Conservation (phyloP, 495 filamentous ascomycete genomes). For the Hyphodiscus hymeniophilus region DNA sequence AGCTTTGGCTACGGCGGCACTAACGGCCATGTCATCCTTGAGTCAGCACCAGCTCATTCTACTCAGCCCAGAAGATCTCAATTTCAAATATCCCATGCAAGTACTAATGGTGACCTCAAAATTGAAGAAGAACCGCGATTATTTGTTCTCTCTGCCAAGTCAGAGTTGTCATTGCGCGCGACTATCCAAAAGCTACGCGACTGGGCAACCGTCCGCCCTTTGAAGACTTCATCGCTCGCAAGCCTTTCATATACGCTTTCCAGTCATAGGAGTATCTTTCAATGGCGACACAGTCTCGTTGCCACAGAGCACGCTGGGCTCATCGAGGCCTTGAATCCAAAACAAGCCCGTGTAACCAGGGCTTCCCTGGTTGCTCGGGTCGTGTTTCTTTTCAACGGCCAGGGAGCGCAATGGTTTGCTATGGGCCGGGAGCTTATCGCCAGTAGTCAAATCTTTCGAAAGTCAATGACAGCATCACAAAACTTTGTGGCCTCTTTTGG, state of each 20-base stretch:
- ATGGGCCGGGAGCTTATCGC: constrained; percentile 46
- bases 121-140: no score
- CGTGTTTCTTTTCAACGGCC: constrained; percentile 16
- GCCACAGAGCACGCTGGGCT: neutral
- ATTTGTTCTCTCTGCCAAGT: no score
- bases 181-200: constrained; percentile 1
- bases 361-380: neutral
- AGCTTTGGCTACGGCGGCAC: constrained; percentile 38
- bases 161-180: neutral
- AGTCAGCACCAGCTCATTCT: constrained; percentile 38
- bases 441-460: constrained; percentile 27
- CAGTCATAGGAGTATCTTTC: neutral
- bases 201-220: neutral
- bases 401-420: constrained; percentile 39
- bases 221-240: constrained; percentile 6
- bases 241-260: constrained; percentile 18
- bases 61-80: constrained; percentile 10
- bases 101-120: neutral
- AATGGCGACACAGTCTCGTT: neutral
- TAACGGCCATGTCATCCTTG: constrained; percentile 30
- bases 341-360: constrained; percentile 6
- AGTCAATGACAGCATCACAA: constrained; percentile 33
- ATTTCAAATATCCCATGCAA: neutral
- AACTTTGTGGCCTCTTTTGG: constrained; percentile 30
- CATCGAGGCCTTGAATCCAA: neutral